Conservation (phyloP, 495 filamentous ascomycete species). For the Thermochaetoides thermophila region DNA sequence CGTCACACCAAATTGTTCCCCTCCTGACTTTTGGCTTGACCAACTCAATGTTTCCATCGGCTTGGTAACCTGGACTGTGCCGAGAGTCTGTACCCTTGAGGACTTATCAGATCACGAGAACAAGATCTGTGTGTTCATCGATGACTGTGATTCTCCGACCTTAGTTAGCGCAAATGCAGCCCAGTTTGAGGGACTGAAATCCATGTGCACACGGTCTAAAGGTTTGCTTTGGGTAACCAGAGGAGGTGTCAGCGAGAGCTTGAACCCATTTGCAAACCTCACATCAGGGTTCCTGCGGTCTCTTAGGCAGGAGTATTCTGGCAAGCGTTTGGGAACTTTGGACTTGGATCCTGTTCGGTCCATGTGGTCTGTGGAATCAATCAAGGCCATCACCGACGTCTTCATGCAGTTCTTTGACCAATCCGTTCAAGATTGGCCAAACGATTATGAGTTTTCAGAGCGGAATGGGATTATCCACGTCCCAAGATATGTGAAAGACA, state of each 20-base stretch:
- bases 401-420: constrained; percentile 25
- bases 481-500: constrained; percentile 32
- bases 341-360: constrained; percentile 13
- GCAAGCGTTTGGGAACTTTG: constrained; percentile 14
- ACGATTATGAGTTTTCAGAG: constrained; percentile 34
- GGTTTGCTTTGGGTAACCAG: constrained; percentile 35
- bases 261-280: constrained; percentile 14
- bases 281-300: constrained; percentile 20
- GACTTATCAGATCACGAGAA: constrained; percentile 6
- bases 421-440: constrained; percentile 18
- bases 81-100: constrained; percentile 11
- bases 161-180: constrained; percentile 10
- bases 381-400: constrained; percentile 27
- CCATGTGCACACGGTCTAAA: constrained; percentile 13
- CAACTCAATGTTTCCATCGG: constrained; percentile 14
- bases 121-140: constrained; percentile 19
- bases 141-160: constrained; percentile 20
- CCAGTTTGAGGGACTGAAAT: constrained; percentile 17
- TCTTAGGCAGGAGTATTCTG: constrained; percentile 17
- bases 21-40: constrained; percentile 10
- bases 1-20: constrained; percentile 4
- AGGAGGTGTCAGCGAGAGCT: constrained; percentile 24
- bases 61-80: constrained; percentile 14
- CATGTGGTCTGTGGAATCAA: constrained; percentile 7
- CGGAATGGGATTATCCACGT: constrained; percentile 28